Conservation (phyloP, 2,329 filamentous ascomycete species). For the Fusarium subglutinans region DNA sequence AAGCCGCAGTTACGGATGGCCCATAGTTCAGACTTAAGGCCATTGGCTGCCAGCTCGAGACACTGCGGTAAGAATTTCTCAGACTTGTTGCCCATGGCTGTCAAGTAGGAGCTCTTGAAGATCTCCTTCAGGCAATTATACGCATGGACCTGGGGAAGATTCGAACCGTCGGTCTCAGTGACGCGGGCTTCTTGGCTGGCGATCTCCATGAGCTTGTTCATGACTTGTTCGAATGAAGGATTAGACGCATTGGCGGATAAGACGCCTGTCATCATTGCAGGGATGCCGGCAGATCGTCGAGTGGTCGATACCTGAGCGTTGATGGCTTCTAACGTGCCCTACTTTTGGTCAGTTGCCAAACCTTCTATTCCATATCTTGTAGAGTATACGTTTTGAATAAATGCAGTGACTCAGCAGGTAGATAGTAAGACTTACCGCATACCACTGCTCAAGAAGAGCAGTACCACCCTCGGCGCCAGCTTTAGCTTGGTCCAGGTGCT, state of each 20-base stretch:
- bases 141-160: conserved; percentile 91
- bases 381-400: not conserved
- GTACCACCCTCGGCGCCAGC: conserved; percentile 44
- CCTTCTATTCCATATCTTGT: not conserved
- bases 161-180: conserved; percentile 68
- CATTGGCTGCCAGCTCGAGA: conserved; percentile 81
- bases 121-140: conserved; percentile 94
- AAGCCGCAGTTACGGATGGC: conserved; percentile 93
- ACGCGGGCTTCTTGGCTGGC: conserved; percentile 63
- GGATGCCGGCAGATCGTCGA: conserved; percentile 89
- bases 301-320: conserved; percentile 83
- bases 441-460: conserved; percentile 72
- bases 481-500: conserved; percentile 53
- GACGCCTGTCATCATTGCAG: conserved; percentile 84
- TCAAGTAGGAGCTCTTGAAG: conserved; percentile 82
- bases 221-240: conserved; percentile 71
- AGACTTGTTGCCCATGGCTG: conserved; percentile 75
- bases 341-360: conserved; percentile 5
- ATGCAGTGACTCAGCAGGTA: not conserved
- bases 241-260: conserved; percentile 70
- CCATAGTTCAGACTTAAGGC: conserved; percentile 86
- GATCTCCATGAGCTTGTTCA: conserved; percentile 69
- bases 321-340: conserved; percentile 76
- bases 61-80: conserved; percentile 78
- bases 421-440: conserved; percentile 59